phyloP scores from a whole-genome alignment of 306 rosid genomes.

The Quercus engelmannii region DNA sequence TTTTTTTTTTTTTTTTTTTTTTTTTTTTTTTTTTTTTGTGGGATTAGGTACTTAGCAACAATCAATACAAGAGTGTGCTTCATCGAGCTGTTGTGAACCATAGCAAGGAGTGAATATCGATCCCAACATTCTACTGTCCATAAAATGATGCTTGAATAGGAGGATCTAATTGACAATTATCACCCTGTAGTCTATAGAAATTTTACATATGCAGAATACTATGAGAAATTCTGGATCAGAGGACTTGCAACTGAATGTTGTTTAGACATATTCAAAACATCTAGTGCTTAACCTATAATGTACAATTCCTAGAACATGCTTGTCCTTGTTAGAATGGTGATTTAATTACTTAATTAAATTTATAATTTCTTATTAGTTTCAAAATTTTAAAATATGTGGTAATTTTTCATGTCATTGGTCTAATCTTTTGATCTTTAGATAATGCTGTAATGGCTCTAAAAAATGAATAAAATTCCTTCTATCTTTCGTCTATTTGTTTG shows the following conservation, averaged over 20 bases:
- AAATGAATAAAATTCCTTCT: too few relatives aligned
- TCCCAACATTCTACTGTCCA: slow-evolving; percentile 55
- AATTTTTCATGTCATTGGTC: too few relatives aligned
- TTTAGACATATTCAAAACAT: slow-evolving; percentile 39
- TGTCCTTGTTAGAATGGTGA: too few relatives aligned
- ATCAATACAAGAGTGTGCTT: slow-evolving; percentile 44
- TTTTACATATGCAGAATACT: slow-evolving; percentile 40
- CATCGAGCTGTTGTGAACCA: slow-evolving; percentile 49
- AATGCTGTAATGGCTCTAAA: too few relatives aligned
- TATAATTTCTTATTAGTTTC: too few relatives aligned
- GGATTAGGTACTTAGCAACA: slow-evolving; percentile 38
- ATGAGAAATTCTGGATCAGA: slow-evolving; percentile 36
- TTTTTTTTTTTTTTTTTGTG: background rate
- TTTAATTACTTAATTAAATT: too few relatives aligned
- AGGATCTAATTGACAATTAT: slow-evolving; percentile 16
- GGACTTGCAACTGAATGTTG: slow-evolving; percentile 41
- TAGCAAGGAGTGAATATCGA: slow-evolving; percentile 33
- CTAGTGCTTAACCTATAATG: background rate
- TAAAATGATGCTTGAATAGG: slow-evolving; percentile 35
- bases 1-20: background rate
- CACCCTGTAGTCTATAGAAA: slow-evolving; percentile 18
- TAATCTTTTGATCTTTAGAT: too few relatives aligned
- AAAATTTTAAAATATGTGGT: too few relatives aligned
- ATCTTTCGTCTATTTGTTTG: too few relatives aligned
- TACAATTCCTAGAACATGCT: too few relatives aligned